These are phyloP conservation scores for Aureoboletus auriporus DNA, from an alignment of 768 basidiomycete species.

Conservation along the genomic window DNA sequence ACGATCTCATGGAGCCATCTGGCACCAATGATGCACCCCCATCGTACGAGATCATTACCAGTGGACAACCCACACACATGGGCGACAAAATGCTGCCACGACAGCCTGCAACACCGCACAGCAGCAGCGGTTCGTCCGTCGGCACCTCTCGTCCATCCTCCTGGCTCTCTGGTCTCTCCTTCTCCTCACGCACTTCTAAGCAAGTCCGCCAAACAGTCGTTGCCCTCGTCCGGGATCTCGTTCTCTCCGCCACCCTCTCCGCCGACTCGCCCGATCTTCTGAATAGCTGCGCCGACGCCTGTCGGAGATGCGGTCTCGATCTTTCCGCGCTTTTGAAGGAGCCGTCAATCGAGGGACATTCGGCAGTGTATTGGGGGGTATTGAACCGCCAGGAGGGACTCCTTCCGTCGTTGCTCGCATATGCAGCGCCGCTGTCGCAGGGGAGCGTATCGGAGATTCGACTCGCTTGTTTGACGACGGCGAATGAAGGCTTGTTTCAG, in stretches of 20 bases:
- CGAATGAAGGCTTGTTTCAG: conserved; percentile 26
- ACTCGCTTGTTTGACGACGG: conserved; percentile 50
- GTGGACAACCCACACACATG: background rate
- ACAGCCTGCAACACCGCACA: background rate
- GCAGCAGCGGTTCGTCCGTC: background rate
- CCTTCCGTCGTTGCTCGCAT: conserved; percentile 49
- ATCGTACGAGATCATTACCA: conserved; percentile 21
- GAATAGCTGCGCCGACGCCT: conserved; percentile 53
- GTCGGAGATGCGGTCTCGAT: conserved; percentile 44
- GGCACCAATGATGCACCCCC: conserved; percentile 16
- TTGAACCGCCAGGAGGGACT: conserved; percentile 44
- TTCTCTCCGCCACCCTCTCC: conserved; percentile 24
- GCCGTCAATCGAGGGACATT: conserved; percentile 57
- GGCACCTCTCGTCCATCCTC: conserved; percentile 5
- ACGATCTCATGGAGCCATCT: conserved; percentile 2
- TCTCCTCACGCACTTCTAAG: conserved; percentile 29
- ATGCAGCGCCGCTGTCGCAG: conserved; percentile 42
- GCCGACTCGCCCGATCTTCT: conserved; percentile 17
- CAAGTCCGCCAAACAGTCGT: conserved; percentile 53
- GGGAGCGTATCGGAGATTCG: conserved; percentile 58
- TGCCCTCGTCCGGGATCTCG: conserved; percentile 53
- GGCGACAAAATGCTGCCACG: conserved; percentile 12
- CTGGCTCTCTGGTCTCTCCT: conserved; percentile 18
- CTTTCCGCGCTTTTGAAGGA: conserved; percentile 59
- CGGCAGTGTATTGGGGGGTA: conserved; percentile 72